phyloP scores from a whole-genome alignment of 306 rosid species.

The Macrotyloma uniflorum region DNA sequence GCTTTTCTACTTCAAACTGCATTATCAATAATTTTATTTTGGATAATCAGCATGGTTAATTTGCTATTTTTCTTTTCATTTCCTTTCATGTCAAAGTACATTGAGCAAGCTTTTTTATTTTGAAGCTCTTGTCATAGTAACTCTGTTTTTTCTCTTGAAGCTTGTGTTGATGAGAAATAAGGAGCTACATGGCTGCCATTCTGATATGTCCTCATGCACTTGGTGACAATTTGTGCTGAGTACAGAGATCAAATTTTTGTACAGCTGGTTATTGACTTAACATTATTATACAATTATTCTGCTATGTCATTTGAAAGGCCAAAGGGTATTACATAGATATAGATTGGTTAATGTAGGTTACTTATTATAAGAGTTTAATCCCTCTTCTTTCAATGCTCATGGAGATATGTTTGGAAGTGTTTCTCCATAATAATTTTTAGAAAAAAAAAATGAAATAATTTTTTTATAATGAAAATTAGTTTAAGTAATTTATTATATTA shows the following conservation, averaged over 20 bases:
- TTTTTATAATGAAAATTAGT: too few species aligned
- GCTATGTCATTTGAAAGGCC: background rate
- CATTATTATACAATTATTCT: background rate
- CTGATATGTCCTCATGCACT: slow-evolving; percentile 9
- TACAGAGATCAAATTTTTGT: slow-evolving; percentile 7
- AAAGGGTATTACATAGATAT: background rate
- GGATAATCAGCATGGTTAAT: background rate
- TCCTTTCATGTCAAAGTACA: slow-evolving; percentile 5
- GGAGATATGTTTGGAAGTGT: background rate
- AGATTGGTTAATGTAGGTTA: too few species aligned
- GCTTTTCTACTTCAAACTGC: background rate
- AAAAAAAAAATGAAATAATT: too few species aligned
- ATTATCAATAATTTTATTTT: background rate
- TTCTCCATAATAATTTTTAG: too few species aligned
- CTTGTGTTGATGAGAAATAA: slow-evolving; percentile 49
- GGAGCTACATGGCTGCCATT: slow-evolving; percentile 26
- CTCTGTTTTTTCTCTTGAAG: slow-evolving; percentile 36
- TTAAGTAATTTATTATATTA: too few species aligned
- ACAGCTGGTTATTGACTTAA: slow-evolving; percentile 18
- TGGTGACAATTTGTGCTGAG: slow-evolving; percentile 16
- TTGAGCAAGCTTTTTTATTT: background rate
- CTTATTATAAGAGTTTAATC: background rate
- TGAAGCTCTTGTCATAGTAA: background rate
- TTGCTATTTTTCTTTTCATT: background rate
- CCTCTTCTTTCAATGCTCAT: background rate